phyloP scores from a whole-genome alignment of 2,329 filamentous ascomycete genomes.

The Clonostachys chloroleuca region DNA sequence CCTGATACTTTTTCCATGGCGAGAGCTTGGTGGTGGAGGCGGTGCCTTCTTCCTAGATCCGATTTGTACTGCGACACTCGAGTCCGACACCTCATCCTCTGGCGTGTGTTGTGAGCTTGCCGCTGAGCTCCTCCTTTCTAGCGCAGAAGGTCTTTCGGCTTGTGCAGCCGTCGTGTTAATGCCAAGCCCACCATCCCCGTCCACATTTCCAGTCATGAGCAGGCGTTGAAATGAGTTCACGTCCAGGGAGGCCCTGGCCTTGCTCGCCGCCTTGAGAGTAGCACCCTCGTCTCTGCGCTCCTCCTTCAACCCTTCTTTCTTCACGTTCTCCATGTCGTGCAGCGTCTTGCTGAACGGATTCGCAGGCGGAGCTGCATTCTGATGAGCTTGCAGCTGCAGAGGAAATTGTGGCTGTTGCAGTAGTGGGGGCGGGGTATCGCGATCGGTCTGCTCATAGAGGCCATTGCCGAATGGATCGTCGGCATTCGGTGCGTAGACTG shows the following conservation, averaged over 20 bases:
- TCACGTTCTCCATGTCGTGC: conserved; percentile 40
- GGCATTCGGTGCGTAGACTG: conserved; percentile 5
- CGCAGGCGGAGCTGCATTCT: conserved; percentile 10
- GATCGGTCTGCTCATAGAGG: neutral
- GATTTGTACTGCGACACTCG: conserved; percentile 15
- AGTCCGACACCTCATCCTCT: conserved; percentile 15
- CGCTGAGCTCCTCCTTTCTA: too few species aligned
- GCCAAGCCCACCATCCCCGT: conserved; percentile 3
- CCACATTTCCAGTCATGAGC: conserved; percentile 63
- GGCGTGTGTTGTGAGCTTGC: neutral
- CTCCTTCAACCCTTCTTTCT: conserved; percentile 20
- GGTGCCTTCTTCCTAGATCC: conserved; percentile 50
- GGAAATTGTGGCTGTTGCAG: neutral
- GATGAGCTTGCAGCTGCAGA: neutral
- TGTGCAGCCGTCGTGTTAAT: too few species aligned
- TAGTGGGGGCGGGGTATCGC: conserved; percentile 2
- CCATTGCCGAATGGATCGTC: conserved; percentile 22
- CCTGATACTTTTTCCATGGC: conserved; percentile 72
- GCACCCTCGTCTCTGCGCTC: conserved; percentile 21
- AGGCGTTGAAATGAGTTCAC: conserved; percentile 75
- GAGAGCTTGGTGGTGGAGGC: conserved; percentile 67
- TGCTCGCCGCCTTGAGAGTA: conserved; percentile 22
- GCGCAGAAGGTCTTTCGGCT: too few species aligned
- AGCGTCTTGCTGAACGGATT: conserved; percentile 52
- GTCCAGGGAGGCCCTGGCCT: conserved; percentile 51